Percentiles rank a stretch among this genome's conserved stretches.
phyloP scores from a whole-genome alignment of 1,284 basidiomycete genomes.

The Calocybe gambosa region DNA sequence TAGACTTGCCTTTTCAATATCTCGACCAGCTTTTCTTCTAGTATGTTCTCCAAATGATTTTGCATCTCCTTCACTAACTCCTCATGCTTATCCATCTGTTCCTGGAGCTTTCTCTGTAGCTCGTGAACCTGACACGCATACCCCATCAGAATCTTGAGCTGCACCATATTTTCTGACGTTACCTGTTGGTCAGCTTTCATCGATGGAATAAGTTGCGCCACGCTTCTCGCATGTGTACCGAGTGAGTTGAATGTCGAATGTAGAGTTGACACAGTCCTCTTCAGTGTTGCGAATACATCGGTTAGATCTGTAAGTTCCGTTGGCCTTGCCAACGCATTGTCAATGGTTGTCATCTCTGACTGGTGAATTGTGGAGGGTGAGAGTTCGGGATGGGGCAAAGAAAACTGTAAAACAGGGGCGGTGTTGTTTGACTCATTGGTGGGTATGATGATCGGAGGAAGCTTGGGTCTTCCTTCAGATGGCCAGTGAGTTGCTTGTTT shows the following conservation, averaged over 20 bases:
- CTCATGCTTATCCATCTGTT: constrained; percentile 34
- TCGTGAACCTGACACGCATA: constrained; percentile 23
- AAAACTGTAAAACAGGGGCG: not conserved
- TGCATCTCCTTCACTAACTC: constrained; percentile 30
- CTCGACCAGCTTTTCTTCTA: constrained; percentile 34
- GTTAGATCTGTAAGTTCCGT: constrained; percentile 35
- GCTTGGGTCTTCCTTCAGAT: constrained; percentile 12
- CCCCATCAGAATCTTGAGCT: not conserved
- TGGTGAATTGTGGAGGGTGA: constrained; percentile 3
- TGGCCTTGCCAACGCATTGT: not conserved
- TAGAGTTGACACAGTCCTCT: constrained; percentile 32
- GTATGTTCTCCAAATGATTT: constrained; percentile 27
- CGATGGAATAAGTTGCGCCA: constrained; percentile 37
- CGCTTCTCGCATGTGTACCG: constrained; percentile 36
- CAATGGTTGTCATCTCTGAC: not conserved
- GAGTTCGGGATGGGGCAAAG: not conserved
- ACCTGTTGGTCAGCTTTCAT: constrained; percentile 40
- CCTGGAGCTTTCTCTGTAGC: constrained; percentile 30
- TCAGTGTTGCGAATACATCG: constrained; percentile 38
- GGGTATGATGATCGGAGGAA: constrained; percentile 19
- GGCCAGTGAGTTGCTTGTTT: not conserved
- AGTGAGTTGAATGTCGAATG: constrained; percentile 38
- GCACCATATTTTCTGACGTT: constrained; percentile 6
- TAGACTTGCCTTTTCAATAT: constrained; percentile 32
- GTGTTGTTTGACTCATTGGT: constrained; percentile 1